These are phyloP conservation scores for Leishmania martiniquensis DNA, from an alignment of 208 protist genomes.

Conservation along the genomic window DNA sequence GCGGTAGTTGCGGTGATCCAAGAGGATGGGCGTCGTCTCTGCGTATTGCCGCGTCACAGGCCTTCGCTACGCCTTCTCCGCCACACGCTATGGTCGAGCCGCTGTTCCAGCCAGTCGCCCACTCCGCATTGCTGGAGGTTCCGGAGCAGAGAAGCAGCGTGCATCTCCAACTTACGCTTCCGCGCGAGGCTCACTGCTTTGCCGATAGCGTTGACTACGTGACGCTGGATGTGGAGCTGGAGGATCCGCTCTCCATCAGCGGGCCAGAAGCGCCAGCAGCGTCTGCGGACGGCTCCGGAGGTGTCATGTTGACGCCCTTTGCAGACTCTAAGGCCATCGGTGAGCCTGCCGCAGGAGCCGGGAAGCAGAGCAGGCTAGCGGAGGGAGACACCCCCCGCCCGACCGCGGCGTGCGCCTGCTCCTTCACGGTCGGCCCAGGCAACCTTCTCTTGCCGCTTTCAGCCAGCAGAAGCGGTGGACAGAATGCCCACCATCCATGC, in stretches of 20 bases:
- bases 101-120: slow-evolving; percentile 8
- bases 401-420: slow-evolving; percentile 11
- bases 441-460: slow-evolving; percentile 15
- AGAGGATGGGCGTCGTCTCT: background rate
- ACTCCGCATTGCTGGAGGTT: slow-evolving; percentile 34
- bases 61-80: background rate
- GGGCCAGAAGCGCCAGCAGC: background rate
- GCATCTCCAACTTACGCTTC: slow-evolving; percentile 41
- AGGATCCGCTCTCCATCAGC: slow-evolving; percentile 30
- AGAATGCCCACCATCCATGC: background rate
- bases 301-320: background rate
- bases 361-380: background rate
- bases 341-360: background rate
- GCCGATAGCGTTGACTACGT: slow-evolving; percentile 59
- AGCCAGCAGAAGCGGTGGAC: background rate
- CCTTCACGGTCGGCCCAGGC: slow-evolving; percentile 12
- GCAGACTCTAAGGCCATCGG: background rate
- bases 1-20: background rate
- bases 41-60: background rate
- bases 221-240: slow-evolving; percentile 58
- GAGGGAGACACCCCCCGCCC: background rate
- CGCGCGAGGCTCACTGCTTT: slow-evolving; percentile 69
- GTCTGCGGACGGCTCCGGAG: background rate
- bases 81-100: slow-evolving; percentile 9
- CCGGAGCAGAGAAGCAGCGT: slow-evolving; percentile 61